These are phyloP conservation scores for Colletotrichum liaoningense DNA, from an alignment of 2,329 filamentous ascomycete genomes.

Conservation along the genomic window DNA sequence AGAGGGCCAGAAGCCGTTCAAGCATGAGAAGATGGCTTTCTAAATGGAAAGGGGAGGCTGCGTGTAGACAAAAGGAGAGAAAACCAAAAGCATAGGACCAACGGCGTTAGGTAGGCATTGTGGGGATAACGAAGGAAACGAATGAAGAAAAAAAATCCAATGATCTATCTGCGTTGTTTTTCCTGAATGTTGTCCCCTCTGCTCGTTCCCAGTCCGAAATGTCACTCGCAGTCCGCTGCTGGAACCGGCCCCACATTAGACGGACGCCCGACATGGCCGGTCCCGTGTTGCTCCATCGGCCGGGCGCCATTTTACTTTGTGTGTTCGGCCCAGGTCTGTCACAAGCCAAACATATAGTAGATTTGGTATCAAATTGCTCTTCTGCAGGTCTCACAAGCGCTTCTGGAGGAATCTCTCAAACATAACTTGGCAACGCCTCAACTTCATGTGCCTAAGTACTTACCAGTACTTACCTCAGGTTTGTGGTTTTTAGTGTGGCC, in stretches of 20 bases:
- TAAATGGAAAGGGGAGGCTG: constrained; percentile 38
- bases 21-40: constrained; percentile 66
- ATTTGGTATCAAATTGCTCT: neutral
- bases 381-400: neutral
- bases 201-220: neutral
- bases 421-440: neutral
- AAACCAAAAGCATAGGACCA: neutral
- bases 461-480: neutral
- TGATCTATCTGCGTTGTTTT: neutral
- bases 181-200: neutral
- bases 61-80: neutral
- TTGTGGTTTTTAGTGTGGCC: no score
- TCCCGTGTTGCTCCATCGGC: neutral
- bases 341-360: neutral
- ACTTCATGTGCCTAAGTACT: neutral
- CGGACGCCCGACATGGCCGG: neutral
- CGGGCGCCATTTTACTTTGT: neutral
- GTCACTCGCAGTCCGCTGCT: neutral
- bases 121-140: neutral
- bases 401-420: neutral
- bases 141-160: neutral
- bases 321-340: neutral
- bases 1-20: constrained; percentile 67
- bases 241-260: constrained; percentile 8
- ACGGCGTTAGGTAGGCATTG: constrained; percentile 23